phyloP scores from a whole-genome alignment of 2,329 filamentous ascomycete species.

The Scedosporium apiospermum region DNA sequence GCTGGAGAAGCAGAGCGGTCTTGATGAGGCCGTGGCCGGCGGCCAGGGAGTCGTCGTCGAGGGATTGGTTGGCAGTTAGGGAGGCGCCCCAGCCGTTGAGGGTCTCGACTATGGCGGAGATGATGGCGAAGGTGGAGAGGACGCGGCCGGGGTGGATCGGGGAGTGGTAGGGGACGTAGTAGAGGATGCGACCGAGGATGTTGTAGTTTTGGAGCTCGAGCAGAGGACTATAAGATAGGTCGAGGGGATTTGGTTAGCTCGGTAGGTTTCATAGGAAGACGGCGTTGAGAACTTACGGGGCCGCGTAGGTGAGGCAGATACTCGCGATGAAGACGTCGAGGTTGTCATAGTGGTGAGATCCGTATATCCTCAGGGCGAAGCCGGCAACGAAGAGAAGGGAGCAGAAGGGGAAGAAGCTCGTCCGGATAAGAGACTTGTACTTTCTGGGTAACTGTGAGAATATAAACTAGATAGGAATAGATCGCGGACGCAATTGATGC shows the following conservation, averaged over 20 bases:
- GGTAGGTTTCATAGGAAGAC: neutral
- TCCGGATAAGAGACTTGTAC: slow-evolving; percentile 48
- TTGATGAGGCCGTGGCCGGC: slow-evolving; percentile 37
- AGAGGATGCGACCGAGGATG: slow-evolving; percentile 48
- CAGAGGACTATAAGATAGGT: slow-evolving; percentile 31
- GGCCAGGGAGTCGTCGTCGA: slow-evolving; percentile 26
- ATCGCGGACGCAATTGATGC: neutral
- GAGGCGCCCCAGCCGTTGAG: slow-evolving; percentile 33
- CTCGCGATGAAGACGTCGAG: slow-evolving; percentile 23
- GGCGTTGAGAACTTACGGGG: slow-evolving; percentile 17
- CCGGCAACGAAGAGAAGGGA: slow-evolving; percentile 44
- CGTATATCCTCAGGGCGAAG: slow-evolving; percentile 34
- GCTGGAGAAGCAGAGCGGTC: slow-evolving; percentile 42
- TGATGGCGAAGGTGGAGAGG: slow-evolving; percentile 34
- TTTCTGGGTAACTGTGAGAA: slow-evolving; percentile 23
- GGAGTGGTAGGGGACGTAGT: slow-evolving; percentile 50
- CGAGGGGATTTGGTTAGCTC: neutral
- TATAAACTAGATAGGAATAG: neutral
- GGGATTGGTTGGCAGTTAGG: slow-evolving; percentile 34
- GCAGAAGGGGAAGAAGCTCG: slow-evolving; percentile 43
- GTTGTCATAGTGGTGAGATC: slow-evolving; percentile 21
- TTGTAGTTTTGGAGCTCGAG: slow-evolving; percentile 54
- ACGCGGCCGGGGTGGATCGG: slow-evolving; percentile 37
- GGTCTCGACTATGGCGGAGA: slow-evolving; percentile 33
- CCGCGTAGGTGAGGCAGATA: slow-evolving; percentile 24